These are phyloP conservation scores for Aspergillus pseudoviridinutans DNA, from an alignment of 2,329 filamentous ascomycete genomes.

Conservation along the genomic window DNA sequence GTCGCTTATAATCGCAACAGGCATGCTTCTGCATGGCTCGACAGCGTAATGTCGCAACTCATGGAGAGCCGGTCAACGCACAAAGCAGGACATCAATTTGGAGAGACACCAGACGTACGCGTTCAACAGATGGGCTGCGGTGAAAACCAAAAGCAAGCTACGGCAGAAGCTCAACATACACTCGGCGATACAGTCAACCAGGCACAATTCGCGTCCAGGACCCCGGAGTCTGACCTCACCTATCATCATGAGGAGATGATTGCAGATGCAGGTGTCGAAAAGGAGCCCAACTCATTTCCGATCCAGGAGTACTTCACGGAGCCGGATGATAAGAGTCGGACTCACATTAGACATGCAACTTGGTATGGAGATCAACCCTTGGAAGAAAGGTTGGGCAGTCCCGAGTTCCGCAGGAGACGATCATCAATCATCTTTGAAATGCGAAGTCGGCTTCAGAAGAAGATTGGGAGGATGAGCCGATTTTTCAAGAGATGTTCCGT, in stretches of 20 bases:
- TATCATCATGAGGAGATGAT: neutral
- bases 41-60: conserved; percentile 10
- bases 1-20: neutral
- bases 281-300: neutral
- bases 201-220: neutral
- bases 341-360: neutral
- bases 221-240: neutral
- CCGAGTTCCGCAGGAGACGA: conserved; percentile 4
- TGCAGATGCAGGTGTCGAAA: neutral
- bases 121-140: neutral
- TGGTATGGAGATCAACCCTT: neutral
- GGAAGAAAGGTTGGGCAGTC: neutral
- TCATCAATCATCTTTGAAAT: conserved; percentile 14
- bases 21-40: conserved; percentile 12
- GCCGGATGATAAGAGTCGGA: neutral
- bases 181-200: neutral
- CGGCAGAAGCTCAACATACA: neutral
- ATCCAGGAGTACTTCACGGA: neutral
- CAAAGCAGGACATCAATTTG: neutral
- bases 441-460: conserved; percentile 13
- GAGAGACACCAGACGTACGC: neutral
- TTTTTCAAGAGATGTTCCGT: conserved; percentile 14
- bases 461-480: conserved; percentile 15
- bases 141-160: neutral
- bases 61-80: conserved; percentile 4